Conservation (phyloP, 768 basidiomycete genomes). For the Nidula microcarpa region DNA sequence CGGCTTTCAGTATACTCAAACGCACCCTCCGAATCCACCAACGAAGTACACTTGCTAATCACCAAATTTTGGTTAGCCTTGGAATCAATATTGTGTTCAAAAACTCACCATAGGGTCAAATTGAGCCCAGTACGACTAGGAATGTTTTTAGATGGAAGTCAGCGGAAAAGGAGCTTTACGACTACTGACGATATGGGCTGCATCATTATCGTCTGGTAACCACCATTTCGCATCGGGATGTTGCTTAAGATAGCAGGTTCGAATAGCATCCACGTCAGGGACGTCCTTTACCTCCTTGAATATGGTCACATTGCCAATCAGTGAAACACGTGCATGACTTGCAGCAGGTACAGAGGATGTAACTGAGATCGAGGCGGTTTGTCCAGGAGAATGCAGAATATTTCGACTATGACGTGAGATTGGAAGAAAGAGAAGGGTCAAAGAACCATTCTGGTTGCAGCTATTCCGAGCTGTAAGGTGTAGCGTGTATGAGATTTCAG, state of each 20-base stretch:
- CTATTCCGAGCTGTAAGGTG: constrained; percentile 16
- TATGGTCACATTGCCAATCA: constrained; percentile 48
- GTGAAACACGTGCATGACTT: constrained; percentile 40
- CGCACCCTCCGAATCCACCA: constrained; percentile 50
- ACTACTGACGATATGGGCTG: constrained; percentile 37
- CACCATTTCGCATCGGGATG: constrained; percentile 52
- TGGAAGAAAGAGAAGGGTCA: constrained; percentile 47
- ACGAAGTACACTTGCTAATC: constrained; percentile 49
- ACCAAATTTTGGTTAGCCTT: not conserved
- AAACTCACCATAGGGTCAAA: constrained; percentile 49
- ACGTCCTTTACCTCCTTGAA: constrained; percentile 24
- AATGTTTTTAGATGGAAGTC: not conserved
- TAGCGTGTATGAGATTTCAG: not conserved
- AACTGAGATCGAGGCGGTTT: constrained; percentile 43
- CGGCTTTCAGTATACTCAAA: constrained; percentile 1
- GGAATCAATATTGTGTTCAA: not conserved
- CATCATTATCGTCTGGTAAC: constrained; percentile 42
- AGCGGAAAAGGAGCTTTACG: not conserved
- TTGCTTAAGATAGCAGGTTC: constrained; percentile 36
- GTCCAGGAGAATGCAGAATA: constrained; percentile 33
- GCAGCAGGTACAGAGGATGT: constrained; percentile 36
- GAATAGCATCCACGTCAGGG: constrained; percentile 26
- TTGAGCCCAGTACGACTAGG: constrained; percentile 49
- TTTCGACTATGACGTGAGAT: constrained; percentile 54
- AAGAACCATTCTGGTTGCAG: constrained; percentile 49